A percentile compares a stretch with the other conserved stretches of the same genome.
These are phyloP conservation scores for Metschnikowia aberdeeniae DNA, from an alignment of 805 yeast genomes.

Conservation along the genomic window DNA sequence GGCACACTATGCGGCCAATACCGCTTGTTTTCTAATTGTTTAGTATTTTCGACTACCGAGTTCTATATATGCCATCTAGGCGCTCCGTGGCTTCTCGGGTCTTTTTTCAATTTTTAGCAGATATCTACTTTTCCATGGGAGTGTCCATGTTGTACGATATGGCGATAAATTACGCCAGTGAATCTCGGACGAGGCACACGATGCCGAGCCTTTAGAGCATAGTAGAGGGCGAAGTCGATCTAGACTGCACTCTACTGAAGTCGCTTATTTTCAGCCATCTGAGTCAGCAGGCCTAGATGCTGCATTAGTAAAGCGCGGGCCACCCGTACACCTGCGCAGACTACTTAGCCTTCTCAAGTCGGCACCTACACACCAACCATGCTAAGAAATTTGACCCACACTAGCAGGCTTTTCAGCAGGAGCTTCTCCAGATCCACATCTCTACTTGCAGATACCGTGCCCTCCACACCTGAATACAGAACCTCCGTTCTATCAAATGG, in stretches of 20 bases:
- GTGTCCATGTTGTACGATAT: too few relatives aligned
- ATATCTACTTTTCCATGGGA: too few relatives aligned
- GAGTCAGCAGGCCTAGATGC: not conserved
- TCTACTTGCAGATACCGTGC: not conserved
- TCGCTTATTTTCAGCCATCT: not conserved
- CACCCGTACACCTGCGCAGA: slow-evolving; percentile 3
- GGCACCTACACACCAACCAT: not conserved
- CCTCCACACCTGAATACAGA: slow-evolving; percentile 26
- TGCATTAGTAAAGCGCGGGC: slow-evolving; percentile 1
- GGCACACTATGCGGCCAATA: too few relatives aligned
- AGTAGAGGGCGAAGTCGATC: too few relatives aligned
- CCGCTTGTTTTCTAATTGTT: too few relatives aligned
- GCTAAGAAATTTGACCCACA: slow-evolving; percentile 3
- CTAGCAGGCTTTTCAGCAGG: not conserved
- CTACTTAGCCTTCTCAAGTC: not conserved
- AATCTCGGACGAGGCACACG: too few relatives aligned
- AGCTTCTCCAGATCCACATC: not conserved
- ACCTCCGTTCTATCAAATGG: slow-evolving; percentile 86
- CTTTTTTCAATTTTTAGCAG: too few relatives aligned
- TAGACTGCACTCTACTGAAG: not conserved
- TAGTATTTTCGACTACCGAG: too few relatives aligned
- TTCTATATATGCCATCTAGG: too few relatives aligned
- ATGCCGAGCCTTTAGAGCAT: too few relatives aligned
- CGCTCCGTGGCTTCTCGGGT: too few relatives aligned
- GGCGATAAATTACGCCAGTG: too few relatives aligned